Evolutionary conservation across 805 yeast species (phyloP), one percentile per base, ranked within the genome.

Genomic region (Lipomyces anomalus): DNA sequence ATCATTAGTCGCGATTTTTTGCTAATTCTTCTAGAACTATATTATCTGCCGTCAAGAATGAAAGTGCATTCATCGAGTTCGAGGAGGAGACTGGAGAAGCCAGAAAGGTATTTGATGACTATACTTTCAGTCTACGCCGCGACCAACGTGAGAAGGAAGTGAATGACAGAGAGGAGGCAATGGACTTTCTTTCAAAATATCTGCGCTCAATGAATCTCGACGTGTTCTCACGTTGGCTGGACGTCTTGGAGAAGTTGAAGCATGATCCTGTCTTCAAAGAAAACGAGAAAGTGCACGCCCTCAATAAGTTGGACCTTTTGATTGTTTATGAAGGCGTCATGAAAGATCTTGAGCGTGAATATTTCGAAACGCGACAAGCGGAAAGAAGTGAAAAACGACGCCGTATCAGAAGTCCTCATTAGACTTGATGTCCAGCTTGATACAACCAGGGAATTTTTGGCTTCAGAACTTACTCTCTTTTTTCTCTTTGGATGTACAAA

Each of bases 241-340:
- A 50, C 13, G 44, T 42, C 28, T 30, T 35, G 37, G 42, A 35
- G 24, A 34, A 30, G 3, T 22, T 50, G 30, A 37, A 48, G n/a
- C 71, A 7, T 60, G 68, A 47, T 38, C 54, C 39, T 52, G n/a
- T 21, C 28, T 57, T 17, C 30, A 32, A n/a, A 13, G 16, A 23
- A 36, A 35, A 46, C 43, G 26, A 34, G 17, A 30, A 35, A 36
- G 29, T 35, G 22, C 16, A 24, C 20, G 36, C 38, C 2, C 64
- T 87, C 40, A 72, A 69, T 17, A 75, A 78, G 46, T 60, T 76
- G 28, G 95, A 87, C 60, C 69, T 84, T 9, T 57, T 87, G 22
- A 63, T 68, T 1, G 67, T 76, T 2, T 84, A 74, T 57, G 73
- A 71, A 43, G 64, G 65, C 21, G 42, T 52, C 16, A 67, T 71